Evolutionary conservation across 768 basidiomycete genomes (phyloP).

Genomic region (Asterophora lycoperdoides): DNA sequence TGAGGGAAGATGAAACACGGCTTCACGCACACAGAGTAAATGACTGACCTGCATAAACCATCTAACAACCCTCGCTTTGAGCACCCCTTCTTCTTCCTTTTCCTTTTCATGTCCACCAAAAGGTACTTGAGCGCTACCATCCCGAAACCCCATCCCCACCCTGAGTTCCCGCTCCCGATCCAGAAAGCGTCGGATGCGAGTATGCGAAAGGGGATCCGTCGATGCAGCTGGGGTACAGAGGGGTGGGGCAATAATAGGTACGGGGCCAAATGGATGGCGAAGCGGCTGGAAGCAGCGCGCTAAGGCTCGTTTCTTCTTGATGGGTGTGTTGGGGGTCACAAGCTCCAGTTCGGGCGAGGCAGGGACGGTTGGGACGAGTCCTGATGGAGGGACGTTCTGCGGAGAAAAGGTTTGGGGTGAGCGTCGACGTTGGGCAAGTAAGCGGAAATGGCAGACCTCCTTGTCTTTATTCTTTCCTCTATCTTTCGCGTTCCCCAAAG

Average conservation of each 20-base stretch:
- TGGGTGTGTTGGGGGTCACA: background rate
- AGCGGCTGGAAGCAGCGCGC: too few species aligned
- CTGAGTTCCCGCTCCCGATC: conserved; percentile 32
- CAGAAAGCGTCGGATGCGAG: conserved; percentile 36
- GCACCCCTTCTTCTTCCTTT: conserved; percentile 19
- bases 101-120: too few species aligned
- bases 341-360: background rate
- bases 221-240: conserved; percentile 27
- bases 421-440: background rate
- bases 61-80: conserved; percentile 31
- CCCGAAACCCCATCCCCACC: conserved; percentile 20
- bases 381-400: background rate
- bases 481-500: background rate
- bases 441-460: background rate
- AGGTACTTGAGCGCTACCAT: background rate
- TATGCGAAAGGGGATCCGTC: conserved; percentile 41
- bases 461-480: background rate
- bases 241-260: conserved; percentile 58
- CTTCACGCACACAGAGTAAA: conserved; percentile 1
- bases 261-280: conserved; percentile 8
- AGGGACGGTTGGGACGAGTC: conserved; percentile 1
- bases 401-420: background rate
- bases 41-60: conserved; percentile 45
- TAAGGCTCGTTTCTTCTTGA: background rate
- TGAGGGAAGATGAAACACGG: background rate